These are phyloP conservation scores for Cladosporium sp. DNA, from an alignment of 2,329 filamentous ascomycete genomes.

Conservation along the genomic window DNA sequence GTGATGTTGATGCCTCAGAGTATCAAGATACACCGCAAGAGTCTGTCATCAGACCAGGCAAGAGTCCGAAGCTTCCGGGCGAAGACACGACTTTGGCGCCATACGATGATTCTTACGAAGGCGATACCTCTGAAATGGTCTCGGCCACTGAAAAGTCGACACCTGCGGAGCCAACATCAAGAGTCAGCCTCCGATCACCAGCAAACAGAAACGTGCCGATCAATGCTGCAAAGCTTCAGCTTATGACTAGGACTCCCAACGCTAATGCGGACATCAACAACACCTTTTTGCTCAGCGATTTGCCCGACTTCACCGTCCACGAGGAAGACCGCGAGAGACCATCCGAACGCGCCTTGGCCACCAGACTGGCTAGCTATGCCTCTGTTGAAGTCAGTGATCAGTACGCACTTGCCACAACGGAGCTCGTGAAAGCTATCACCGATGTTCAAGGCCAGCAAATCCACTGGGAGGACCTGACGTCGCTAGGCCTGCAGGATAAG, in stretches of 20 bases:
- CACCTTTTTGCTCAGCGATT: conserved; percentile 71
- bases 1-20: neutral
- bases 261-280: conserved; percentile 7
- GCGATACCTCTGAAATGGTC: neutral
- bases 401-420: conserved; percentile 76
- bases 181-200: conserved; percentile 2
- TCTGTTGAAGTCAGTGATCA: conserved; percentile 59
- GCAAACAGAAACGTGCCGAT: conserved; percentile 27
- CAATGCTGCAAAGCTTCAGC: neutral
- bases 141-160: neutral
- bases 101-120: neutral
- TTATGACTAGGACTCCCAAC: neutral
- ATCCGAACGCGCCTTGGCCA: conserved; percentile 42
- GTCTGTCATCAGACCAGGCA: neutral
- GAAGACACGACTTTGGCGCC: conserved; percentile 7
- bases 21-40: neutral
- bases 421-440: conserved; percentile 82
- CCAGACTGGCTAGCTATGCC: conserved; percentile 48
- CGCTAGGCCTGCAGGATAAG: conserved; percentile 69
- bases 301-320: conserved; percentile 87
- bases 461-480: conserved; percentile 86
- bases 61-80: neutral
- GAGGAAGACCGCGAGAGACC: conserved; percentile 62
- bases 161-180: neutral
- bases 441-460: conserved; percentile 88